These are phyloP conservation scores for Phoenix dactylifera DNA, from an alignment of 176 grass and related monocot species.

Conservation along the genomic window DNA sequence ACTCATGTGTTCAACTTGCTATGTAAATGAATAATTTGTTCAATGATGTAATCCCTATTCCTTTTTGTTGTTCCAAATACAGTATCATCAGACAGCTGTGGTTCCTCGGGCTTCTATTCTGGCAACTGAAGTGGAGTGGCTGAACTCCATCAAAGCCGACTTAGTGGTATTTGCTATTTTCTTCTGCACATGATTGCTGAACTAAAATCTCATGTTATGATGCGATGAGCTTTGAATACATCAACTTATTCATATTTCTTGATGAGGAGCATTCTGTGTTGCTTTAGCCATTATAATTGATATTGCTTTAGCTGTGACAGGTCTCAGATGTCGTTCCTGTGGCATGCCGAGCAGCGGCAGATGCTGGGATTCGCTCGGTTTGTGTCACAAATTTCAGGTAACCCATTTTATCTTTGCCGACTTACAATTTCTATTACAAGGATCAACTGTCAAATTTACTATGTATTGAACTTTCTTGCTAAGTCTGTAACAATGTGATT, in stretches of 20 bases:
- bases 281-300: conserved; percentile 9
- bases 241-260: too few species aligned
- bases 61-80: conserved; percentile 26
- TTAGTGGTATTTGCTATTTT: conserved; percentile 50
- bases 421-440: neutral
- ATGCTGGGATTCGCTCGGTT: conserved; percentile 91
- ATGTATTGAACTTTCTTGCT: too few species aligned
- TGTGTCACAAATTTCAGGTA: conserved; percentile 96
- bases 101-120: conserved; percentile 78
- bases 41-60: neutral
- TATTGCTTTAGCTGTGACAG: conserved; percentile 18
- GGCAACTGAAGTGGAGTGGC: conserved; percentile 84
- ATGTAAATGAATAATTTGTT: too few species aligned
- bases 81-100: conserved; percentile 96
- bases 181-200: neutral
- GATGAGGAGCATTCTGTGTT: neutral
- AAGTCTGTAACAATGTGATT: too few species aligned
- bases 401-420: neutral
- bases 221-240: too few species aligned
- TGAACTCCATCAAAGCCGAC: conserved; percentile 83
- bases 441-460: too few species aligned
- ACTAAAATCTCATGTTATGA: too few species aligned
- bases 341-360: conserved; percentile 74
- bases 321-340: conserved; percentile 94
- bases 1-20: too few species aligned